Base-by-base conservation (phyloP, 2,329 filamentous ascomycete genomes). In the Fusarium albidum region DNA sequence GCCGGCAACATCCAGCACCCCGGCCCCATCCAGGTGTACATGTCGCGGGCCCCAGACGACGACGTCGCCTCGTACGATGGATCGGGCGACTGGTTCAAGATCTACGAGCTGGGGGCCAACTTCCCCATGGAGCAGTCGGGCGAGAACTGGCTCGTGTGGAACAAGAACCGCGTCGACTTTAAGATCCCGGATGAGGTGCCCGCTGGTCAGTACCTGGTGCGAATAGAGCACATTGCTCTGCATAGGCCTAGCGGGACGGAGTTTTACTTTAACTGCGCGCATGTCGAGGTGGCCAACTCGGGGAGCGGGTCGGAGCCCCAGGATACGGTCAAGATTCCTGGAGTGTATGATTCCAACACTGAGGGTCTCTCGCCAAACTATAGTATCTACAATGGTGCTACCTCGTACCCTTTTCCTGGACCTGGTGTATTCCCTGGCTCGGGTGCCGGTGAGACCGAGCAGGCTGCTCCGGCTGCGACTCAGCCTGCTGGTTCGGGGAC, bases 181-280 rank as follows among this genome's bases (percentile, higher is more conserved):
- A 9, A 26, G 17, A 38, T 51, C 27, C 48, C 48, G 14, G 8
- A 32, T 11, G 48, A 51, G 27, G 34, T 39, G 11, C 40, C 48
- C 7, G 33, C 26, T n/a, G 48, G 48, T 32, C 39, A 51, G 40
- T 51, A 51, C 18, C 40, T 51, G 3, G 48, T 51, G 25, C 39
- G 48, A 6, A 45, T 51, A 9, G 48, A 51, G 26, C 48, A 51
- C 25, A 21, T 51, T n/a, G 48, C 48, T 17, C 40, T 51, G 2
- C 39, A 51, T 9, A 26, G 40, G 25, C 40, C 40, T 14, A 35
- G 29, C 12, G 48, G 48, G 14, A 45, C 48, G 10, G 48, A 51
- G 33, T 45, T 51, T 27, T 51, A 51, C 33, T 51, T 51, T 26
- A 51, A 51, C 34, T 51, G 48, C 15, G 48, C 48, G 17, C 48